These are phyloP conservation scores for Eucalyptus marginata DNA, from an alignment of 345 rosid species.

Conservation along the genomic window DNA sequence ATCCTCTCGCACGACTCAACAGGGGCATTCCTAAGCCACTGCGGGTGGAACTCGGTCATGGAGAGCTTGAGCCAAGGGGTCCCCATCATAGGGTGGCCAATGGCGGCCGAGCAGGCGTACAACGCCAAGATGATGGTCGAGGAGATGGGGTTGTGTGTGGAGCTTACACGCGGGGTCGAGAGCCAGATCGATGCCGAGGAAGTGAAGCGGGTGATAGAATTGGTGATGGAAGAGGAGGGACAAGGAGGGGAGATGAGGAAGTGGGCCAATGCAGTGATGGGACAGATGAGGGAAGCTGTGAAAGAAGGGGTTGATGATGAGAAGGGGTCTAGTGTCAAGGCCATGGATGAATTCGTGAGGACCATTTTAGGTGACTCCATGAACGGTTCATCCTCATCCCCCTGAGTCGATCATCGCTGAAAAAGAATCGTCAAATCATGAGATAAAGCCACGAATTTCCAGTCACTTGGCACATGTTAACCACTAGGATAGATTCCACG, in stretches of 20 bases:
- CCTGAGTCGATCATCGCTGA: too few species aligned
- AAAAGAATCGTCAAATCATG: too few species aligned
- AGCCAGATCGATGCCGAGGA: background rate
- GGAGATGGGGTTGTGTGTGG: constrained; percentile 33
- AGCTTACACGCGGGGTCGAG: constrained; percentile 24
- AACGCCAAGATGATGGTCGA: constrained; percentile 39
- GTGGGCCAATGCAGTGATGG: background rate
- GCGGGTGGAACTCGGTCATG: constrained; percentile 51
- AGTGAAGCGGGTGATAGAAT: constrained; percentile 20
- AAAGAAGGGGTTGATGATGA: background rate
- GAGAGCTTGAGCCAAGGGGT: constrained; percentile 48
- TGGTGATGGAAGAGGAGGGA: constrained; percentile 18
- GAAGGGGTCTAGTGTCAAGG: too few species aligned
- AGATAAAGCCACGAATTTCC: too few species aligned
- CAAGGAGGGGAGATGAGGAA: constrained; percentile 29
- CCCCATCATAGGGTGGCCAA: constrained; percentile 41
- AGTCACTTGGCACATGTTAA: too few species aligned
- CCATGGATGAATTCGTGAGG: too few species aligned
- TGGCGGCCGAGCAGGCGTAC: constrained; percentile 34
- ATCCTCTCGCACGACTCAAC: constrained; percentile 28
- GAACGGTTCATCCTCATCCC: too few species aligned
- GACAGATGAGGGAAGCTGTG: constrained; percentile 2
- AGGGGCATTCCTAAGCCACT: constrained; percentile 33
- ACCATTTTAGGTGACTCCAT: too few species aligned
- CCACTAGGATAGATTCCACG: too few species aligned